These are phyloP conservation scores for Aureobasidium sp. DNA, from an alignment of 2,329 filamentous ascomycete species.

Conservation along the genomic window DNA sequence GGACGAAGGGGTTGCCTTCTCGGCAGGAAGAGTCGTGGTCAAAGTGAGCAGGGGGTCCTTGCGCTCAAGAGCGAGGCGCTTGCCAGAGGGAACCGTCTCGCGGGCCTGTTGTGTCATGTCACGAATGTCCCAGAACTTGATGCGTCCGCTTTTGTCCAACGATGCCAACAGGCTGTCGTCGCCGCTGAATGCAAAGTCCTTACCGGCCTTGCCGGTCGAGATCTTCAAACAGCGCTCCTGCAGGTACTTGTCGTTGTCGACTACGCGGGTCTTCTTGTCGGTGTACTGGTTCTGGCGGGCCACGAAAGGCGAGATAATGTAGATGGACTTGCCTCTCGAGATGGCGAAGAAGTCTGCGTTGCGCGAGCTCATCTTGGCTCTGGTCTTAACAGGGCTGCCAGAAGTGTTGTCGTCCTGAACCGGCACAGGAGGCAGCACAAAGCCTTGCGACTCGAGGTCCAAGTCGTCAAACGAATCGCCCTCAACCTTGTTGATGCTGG, in stretches of 20 bases:
- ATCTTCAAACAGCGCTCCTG: constrained; percentile 85
- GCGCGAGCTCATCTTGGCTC: constrained; percentile 78
- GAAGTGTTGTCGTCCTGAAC: constrained; percentile 83
- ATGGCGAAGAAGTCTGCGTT: constrained; percentile 94
- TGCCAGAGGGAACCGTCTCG: constrained; percentile 30
- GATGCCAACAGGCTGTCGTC: constrained; percentile 92
- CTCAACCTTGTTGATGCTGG: constrained; percentile 61
- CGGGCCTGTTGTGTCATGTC: constrained; percentile 52
- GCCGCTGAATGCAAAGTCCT: constrained; percentile 96
- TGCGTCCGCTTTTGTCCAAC: constrained; percentile 88
- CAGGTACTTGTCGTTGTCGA: constrained; percentile 81
- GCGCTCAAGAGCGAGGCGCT: constrained; percentile 57
- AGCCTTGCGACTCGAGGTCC: constrained; percentile 73
- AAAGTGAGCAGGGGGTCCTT: constrained; percentile 80
- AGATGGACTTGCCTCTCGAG: constrained; percentile 90
- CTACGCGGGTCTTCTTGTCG: constrained; percentile 46
- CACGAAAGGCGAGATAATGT: constrained; percentile 62
- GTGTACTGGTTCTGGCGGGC: constrained; percentile 44
- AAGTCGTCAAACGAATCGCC: constrained; percentile 72
- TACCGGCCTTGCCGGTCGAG: constrained; percentile 93
- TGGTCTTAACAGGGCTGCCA: constrained; percentile 88
- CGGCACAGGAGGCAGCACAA: constrained; percentile 79
- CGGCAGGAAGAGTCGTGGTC: constrained; percentile 73
- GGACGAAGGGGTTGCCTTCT: constrained; percentile 95
- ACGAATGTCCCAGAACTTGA: constrained; percentile 97